Base-by-base conservation (phyloP, 1,284 basidiomycete species). In the Stereum hirsutum region DNA sequence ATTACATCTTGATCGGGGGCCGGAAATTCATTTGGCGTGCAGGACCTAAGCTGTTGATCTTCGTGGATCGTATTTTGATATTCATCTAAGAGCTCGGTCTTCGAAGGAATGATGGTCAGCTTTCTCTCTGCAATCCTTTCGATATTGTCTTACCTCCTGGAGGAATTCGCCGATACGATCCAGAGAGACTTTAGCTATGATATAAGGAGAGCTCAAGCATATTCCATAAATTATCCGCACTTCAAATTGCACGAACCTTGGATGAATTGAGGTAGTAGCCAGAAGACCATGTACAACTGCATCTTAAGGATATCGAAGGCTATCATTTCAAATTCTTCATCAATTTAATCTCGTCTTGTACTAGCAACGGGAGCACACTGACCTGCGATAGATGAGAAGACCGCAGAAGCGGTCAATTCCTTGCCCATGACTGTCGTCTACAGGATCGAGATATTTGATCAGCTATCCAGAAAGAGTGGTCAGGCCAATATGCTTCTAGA, bases 31-130 rank as follows among this genome's bases (percentile, higher is more conserved):
- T 41, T 34, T 11, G 48, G 28, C 4, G 28, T 15, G 11, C 57
- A n/a, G n/a, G n/a, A n/a, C n/a, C n/a, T n/a, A n/a, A n/a, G n/a
- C 49, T 5, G 61, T 59, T 33, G 59, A 10, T 59, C 46, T 11
- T 55, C 54, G 7, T 57, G n/a, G n/a, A n/a, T n/a, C n/a, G n/a
- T n/a, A n/a, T n/a, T n/a, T n/a, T n/a, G 51, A 51, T 60, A 75
- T 27, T 63, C 58, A 52, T 77, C 74, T 31, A 75, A 60, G 43
- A 75, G 60, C 49, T 74, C 72, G 36, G 69, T 74, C 66, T n/a
- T n/a, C n/a, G n/a, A n/a, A n/a, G n/a, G n/a, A n/a, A n/a, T n/a
- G n/a, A n/a, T n/a, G n/a, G n/a, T n/a, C n/a, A n/a, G n/a, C n/a
- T n/a, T n/a, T n/a, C n/a, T n/a, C n/a, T n/a, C n/a, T n/a, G n/a